A percentile compares a stretch with the other conserved stretches of the same genome.
Conservation (phyloP, 192 early-diverging fungal species). For the Rhizophagus clarus region DNA sequence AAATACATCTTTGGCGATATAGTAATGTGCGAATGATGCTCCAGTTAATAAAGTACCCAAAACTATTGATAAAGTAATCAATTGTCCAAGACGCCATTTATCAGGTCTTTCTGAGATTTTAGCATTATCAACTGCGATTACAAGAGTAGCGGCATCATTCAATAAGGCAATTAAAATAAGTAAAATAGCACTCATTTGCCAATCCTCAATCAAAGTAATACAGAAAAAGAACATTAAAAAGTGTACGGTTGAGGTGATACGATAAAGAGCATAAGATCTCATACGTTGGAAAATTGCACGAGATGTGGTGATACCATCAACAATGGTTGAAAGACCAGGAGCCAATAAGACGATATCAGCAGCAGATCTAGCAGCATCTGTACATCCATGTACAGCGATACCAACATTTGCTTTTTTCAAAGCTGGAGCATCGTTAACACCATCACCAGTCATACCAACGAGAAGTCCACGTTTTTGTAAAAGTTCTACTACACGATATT, state of each 20-base stretch:
- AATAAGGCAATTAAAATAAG: constrained; percentile 90
- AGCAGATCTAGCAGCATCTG: constrained; percentile 93
- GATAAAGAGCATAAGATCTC: constrained; percentile 90
- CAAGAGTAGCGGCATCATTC: constrained; percentile 90
- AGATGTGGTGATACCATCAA: constrained; percentile 86
- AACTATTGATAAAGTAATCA: constrained; percentile 78
- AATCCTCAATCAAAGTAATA: constrained; percentile 79
- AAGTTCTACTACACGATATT: constrained; percentile 95
- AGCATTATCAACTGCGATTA: constrained; percentile 93
- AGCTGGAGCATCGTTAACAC: constrained; percentile 97
- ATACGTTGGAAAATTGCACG: constrained; percentile 96
- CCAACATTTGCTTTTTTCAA: constrained; percentile 98
- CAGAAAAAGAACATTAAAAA: constrained; percentile 97
- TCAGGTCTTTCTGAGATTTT: constrained; percentile 86
- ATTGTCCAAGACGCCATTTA: constrained; percentile 95
- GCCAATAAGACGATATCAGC: constrained; percentile 94
- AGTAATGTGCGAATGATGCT: constrained; percentile 85
- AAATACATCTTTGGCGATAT: constrained; percentile 71
- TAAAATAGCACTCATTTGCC: constrained; percentile 76
- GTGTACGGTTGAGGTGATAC: constrained; percentile 95
- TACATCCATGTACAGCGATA: constrained; percentile 95
- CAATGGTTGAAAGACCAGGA: constrained; percentile 88
- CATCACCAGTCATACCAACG: constrained; percentile 97
- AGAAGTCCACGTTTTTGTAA: constrained; percentile 85
- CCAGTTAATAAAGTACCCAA: constrained; percentile 74